Conservation (phyloP, 768 basidiomycete species). For the Suillus subluteus region DNA sequence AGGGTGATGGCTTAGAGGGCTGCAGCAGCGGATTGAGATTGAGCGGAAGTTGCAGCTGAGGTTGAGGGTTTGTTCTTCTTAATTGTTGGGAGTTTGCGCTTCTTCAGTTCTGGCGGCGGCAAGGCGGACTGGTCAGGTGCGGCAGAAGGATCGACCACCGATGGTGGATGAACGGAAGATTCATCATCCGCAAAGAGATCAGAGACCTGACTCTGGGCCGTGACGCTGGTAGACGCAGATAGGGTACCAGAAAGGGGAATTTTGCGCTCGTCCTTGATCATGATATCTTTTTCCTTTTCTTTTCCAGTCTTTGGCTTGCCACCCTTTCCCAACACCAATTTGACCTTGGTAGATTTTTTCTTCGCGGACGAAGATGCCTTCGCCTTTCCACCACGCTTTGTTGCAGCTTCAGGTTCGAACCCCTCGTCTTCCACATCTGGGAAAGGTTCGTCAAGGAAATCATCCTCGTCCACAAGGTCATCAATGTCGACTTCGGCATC, state of each 20-base stretch:
- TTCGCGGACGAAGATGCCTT: slow-evolving; percentile 25
- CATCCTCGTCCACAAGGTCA: slow-evolving; percentile 29
- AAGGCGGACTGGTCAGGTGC: slow-evolving; percentile 30
- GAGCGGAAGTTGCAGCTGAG: slow-evolving; percentile 26
- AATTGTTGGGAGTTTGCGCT: slow-evolving; percentile 68
- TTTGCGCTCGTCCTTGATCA: slow-evolving; percentile 47
- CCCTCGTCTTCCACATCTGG: slow-evolving; percentile 32
- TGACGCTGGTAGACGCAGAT: slow-evolving; percentile 33
- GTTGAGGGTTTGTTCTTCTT: slow-evolving; percentile 60
- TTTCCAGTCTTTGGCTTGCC: slow-evolving; percentile 34
- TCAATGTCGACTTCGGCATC: slow-evolving; percentile 31
- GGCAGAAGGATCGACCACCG: slow-evolving; percentile 16
- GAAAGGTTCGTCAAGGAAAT: slow-evolving; percentile 27
- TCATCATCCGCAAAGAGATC: slow-evolving; percentile 39
- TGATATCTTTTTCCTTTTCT: slow-evolving; percentile 38
- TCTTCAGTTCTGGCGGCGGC: slow-evolving; percentile 43
- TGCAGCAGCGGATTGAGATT: slow-evolving; percentile 26
- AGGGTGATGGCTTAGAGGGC: slow-evolving; percentile 26
- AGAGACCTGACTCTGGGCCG: slow-evolving; percentile 35
- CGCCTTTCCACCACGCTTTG: slow-evolving; percentile 28
- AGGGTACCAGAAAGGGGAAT: slow-evolving; percentile 20
- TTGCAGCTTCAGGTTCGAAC: slow-evolving; percentile 25
- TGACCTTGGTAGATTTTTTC: slow-evolving; percentile 30
- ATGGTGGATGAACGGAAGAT: not conserved
- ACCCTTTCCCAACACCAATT: slow-evolving; percentile 19